These are phyloP conservation scores for Astraeus odoratus DNA, from an alignment of 768 basidiomycete species.

Conservation along the genomic window DNA sequence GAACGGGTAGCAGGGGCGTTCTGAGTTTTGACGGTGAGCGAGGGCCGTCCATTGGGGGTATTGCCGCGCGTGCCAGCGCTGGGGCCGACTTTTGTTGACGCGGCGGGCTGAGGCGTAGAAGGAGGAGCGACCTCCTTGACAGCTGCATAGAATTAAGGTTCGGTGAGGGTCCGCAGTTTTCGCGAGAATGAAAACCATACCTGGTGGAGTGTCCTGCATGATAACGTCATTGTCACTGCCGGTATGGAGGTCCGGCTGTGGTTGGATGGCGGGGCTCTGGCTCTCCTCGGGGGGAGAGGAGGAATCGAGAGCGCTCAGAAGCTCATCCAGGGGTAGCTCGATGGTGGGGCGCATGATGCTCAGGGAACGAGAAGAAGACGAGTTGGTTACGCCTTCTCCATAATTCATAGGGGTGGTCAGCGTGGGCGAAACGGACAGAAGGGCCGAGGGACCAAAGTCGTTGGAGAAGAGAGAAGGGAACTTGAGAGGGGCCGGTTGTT, in stretches of 20 bases:
- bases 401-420: constrained; percentile 64
- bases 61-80: constrained; percentile 44
- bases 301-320: constrained; percentile 39
- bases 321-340: constrained; percentile 80
- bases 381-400: constrained; percentile 59
- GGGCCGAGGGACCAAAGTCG: constrained; percentile 73
- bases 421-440: constrained; percentile 65
- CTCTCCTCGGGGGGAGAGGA: constrained; percentile 17
- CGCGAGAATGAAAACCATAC: constrained; percentile 3
- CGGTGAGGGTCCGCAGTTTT: constrained; percentile 6
- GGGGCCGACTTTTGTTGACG: constrained; percentile 52
- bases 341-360: constrained; percentile 72
- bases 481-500: constrained; percentile 41
- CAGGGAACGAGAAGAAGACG: constrained; percentile 42
- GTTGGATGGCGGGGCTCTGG: not conserved
- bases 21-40: constrained; percentile 57
- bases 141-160: constrained; percentile 26
- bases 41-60: constrained; percentile 42
- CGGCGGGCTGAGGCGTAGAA: constrained; percentile 42
- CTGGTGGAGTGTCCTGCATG: constrained; percentile 22
- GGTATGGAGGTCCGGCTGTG: constrained; percentile 6
- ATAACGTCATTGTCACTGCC: constrained; percentile 16
- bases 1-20: constrained; percentile 38
- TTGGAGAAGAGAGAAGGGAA: constrained; percentile 70
- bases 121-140: constrained; percentile 27